Evolutionary conservation across 2,329 filamentous ascomycete genomes (phyloP).

Genomic region (Emmonsiellopsis sp.): DNA sequence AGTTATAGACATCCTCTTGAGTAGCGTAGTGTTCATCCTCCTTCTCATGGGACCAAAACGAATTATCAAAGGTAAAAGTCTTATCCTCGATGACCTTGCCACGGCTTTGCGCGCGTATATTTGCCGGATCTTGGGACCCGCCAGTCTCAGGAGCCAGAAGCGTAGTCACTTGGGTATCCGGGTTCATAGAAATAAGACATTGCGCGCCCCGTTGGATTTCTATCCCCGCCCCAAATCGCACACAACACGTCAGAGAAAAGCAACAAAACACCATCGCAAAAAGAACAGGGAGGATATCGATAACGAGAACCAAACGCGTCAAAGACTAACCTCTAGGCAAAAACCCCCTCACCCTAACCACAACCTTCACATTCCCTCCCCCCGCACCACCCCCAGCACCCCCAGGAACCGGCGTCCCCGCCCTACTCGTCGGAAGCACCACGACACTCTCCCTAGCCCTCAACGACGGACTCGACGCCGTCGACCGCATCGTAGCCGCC

Average conservation of each 20-base stretch:
- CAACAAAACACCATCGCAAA: not conserved
- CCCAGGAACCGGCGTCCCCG: slow-evolving; percentile 26
- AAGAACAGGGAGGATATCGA: not conserved
- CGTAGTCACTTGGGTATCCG: slow-evolving; percentile 72
- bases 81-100: slow-evolving; percentile 73
- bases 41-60: slow-evolving; percentile 88
- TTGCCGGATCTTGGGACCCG: slow-evolving; percentile 39
- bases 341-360: slow-evolving; percentile 72
- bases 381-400: slow-evolving; percentile 39
- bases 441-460: slow-evolving; percentile 58
- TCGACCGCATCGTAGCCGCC: slow-evolving; percentile 40
- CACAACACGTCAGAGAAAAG: not conserved
- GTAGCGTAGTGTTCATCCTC: slow-evolving; percentile 76
- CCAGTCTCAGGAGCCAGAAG: slow-evolving; percentile 59
- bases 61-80: slow-evolving; percentile 91
- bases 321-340: slow-evolving; percentile 57
- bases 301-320: not conserved
- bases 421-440: slow-evolving; percentile 41
- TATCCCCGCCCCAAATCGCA: slow-evolving; percentile 27
- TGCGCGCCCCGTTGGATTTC: slow-evolving; percentile 71
- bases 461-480: slow-evolving; percentile 69
- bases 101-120: slow-evolving; percentile 53
- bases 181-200: slow-evolving; percentile 90
- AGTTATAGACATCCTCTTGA: slow-evolving; percentile 90
- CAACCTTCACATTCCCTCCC: slow-evolving; percentile 71